These are phyloP conservation scores for Gnaphalium uliginosum DNA, from an alignment of 129 eudicot genomes.

Conservation along the genomic window DNA sequence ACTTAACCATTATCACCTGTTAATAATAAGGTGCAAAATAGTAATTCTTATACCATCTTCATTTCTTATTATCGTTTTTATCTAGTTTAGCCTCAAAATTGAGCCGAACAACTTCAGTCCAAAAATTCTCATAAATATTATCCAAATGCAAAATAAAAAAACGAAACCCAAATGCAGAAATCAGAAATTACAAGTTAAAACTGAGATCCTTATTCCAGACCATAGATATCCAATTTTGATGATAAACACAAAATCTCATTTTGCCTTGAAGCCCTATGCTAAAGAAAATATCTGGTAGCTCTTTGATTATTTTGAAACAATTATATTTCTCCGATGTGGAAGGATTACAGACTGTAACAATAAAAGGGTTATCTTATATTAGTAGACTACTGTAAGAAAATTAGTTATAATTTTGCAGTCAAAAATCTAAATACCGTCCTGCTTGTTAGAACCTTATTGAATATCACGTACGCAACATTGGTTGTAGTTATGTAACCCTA, in stretches of 20 bases:
- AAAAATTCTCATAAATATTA: not conserved
- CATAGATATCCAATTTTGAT: not conserved
- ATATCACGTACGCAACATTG: not conserved
- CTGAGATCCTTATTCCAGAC: not conserved
- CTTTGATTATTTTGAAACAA: not conserved
- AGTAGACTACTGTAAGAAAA: not conserved
- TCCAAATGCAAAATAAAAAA: not conserved
- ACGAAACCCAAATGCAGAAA: not conserved
- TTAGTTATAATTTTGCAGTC: not conserved
- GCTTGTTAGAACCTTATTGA: not conserved
- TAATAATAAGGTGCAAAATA: constrained; percentile 1
- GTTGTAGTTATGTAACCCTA: not conserved
- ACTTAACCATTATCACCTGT: not conserved
- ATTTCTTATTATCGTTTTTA: not conserved
- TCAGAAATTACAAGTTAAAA: not conserved
- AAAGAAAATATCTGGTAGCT: not conserved
- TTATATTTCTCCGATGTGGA: not conserved
- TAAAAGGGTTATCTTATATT: not conserved
- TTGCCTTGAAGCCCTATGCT: not conserved
- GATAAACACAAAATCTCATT: not conserved
- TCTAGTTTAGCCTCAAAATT: not conserved
- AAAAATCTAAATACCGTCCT: not conserved
- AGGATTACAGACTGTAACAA: not conserved
- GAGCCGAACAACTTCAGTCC: not conserved
- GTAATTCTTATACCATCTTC: not conserved